These are phyloP conservation scores for Haematococcus sp. DNA, from an alignment of 139 green algal species.

Conservation along the genomic window DNA sequence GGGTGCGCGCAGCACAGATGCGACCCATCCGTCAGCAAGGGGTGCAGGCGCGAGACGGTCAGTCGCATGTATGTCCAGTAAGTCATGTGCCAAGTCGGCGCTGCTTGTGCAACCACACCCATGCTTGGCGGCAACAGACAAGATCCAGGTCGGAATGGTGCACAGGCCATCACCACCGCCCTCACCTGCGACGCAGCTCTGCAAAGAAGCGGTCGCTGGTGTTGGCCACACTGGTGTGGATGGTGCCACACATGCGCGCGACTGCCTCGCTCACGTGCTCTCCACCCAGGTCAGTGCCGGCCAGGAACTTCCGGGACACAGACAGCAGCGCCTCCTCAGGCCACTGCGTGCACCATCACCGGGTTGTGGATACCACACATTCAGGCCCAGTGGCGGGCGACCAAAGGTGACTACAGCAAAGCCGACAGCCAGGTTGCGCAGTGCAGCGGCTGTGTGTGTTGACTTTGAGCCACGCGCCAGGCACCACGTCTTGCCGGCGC, in stretches of 20 bases:
- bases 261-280: constrained; percentile 44
- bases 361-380: no score
- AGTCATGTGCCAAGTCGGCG: no score
- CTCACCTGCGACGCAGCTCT: constrained; percentile 51
- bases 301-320: constrained; percentile 68
- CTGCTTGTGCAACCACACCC: no score
- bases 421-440: not conserved
- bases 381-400: no score
- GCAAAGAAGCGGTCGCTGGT: constrained; percentile 57
- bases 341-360: constrained; percentile 11
- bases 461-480: not conserved
- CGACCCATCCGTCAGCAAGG: no score
- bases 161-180: no score
- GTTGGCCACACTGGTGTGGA: constrained; percentile 65
- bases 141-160: no score
- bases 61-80: no score
- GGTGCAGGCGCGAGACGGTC: no score
- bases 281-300: constrained; percentile 54
- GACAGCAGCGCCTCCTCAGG: constrained; percentile 52
- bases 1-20: no score
- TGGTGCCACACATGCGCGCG: constrained; percentile 56
- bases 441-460: not conserved
- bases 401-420: no score
- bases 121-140: no score
- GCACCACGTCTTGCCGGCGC: not conserved